A percentile compares a stretch with the other conserved stretches of the same genome.
phyloP scores from a whole-genome alignment of 768 basidiomycete genomes.

The Suillus subalutaceus region DNA sequence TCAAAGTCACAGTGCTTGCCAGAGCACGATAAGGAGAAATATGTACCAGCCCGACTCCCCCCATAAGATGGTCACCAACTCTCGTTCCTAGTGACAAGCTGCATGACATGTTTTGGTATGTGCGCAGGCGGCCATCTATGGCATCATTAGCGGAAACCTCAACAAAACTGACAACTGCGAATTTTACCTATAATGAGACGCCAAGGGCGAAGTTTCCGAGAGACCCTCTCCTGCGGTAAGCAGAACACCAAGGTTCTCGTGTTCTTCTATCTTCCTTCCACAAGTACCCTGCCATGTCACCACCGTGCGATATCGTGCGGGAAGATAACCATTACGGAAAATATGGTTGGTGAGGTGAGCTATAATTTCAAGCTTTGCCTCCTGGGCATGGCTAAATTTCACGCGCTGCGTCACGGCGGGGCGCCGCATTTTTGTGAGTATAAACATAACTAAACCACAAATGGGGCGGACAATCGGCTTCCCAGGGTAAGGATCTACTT shows the following conservation, averaged over 20 bases:
- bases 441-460: conserved; percentile 52
- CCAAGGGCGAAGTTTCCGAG: conserved; percentile 22
- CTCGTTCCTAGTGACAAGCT: conserved; percentile 11
- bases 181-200: conserved; percentile 23
- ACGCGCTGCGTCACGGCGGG: conserved; percentile 46
- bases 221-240: conserved; percentile 20
- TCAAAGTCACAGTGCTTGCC: not conserved
- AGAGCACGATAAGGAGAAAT: conserved; percentile 3
- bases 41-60: not conserved
- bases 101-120: conserved; percentile 15
- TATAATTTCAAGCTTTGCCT: conserved; percentile 39
- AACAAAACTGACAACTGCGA: not conserved
- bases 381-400: conserved; percentile 36
- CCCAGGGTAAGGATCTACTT: not conserved
- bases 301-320: conserved; percentile 35
- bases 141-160: not conserved
- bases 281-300: conserved; percentile 47
- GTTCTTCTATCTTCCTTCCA: conserved; percentile 36
- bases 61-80: not conserved
- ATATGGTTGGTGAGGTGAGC: conserved; percentile 53
- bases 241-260: conserved; percentile 28
- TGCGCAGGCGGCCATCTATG: conserved; percentile 15
- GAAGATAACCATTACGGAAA: conserved; percentile 43
- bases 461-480: conserved; percentile 43
- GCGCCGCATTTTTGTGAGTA: conserved; percentile 32